These are phyloP conservation scores for Candida ponderosae DNA, from an alignment of 805 yeast genomes.

Conservation along the genomic window DNA sequence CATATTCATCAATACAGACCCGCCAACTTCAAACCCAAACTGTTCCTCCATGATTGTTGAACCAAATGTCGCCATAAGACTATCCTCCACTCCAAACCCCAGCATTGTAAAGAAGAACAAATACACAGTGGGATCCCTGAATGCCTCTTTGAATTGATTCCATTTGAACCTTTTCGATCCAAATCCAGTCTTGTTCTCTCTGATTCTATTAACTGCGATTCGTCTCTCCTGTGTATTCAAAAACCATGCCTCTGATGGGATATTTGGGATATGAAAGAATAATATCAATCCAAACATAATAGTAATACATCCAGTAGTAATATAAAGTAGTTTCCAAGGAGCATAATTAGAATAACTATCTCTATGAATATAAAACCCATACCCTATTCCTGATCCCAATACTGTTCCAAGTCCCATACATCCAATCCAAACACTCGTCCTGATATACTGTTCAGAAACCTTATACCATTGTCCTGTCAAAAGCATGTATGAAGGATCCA, in stretches of 20 bases:
- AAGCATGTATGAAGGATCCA: slow-evolving; percentile 37
- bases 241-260: slow-evolving; percentile 33
- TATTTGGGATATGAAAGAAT: slow-evolving; percentile 35
- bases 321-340: slow-evolving; percentile 45
- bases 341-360: slow-evolving; percentile 22
- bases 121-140: slow-evolving; percentile 28
- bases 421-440: slow-evolving; percentile 35
- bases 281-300: slow-evolving; percentile 33
- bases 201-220: slow-evolving; percentile 33
- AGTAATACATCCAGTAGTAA: slow-evolving; percentile 46
- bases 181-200: slow-evolving; percentile 38
- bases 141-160: slow-evolving; percentile 35
- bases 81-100: slow-evolving; percentile 39
- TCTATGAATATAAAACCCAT: slow-evolving; percentile 29
- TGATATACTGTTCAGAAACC: slow-evolving; percentile 24
- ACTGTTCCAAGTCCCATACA: slow-evolving; percentile 35
- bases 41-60: too few species aligned
- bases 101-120: slow-evolving; percentile 23
- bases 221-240: slow-evolving; percentile 29
- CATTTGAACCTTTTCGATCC: slow-evolving; percentile 36
- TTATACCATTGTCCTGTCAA: slow-evolving; percentile 42
- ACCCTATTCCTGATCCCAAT: slow-evolving; percentile 41
- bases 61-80: slow-evolving; percentile 33
- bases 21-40: slow-evolving; percentile 18
- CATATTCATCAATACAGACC: slow-evolving; percentile 24